Evolutionary conservation across 176 grass and related monocot species (phyloP).

Genomic region (Echinochloa phyllopogon): DNA sequence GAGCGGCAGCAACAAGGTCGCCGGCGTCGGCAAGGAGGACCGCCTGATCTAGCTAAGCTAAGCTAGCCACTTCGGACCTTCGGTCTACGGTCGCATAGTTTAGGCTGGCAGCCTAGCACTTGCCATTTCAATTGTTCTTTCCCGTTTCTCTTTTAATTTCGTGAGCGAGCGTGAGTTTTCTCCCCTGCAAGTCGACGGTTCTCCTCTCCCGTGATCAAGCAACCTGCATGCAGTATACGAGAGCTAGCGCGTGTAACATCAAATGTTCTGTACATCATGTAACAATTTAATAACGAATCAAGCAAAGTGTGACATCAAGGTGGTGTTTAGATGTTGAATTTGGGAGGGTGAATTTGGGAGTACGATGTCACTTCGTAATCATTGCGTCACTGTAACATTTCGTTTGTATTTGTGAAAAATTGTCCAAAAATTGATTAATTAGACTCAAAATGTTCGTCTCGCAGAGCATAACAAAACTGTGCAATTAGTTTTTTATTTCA

Average conservation of each 20-base stretch:
- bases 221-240: not conserved
- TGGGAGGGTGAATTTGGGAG: too few relatives aligned
- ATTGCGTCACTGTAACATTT: too few relatives aligned
- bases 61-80: not conserved
- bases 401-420: too few relatives aligned
- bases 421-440: too few relatives aligned
- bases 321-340: too few relatives aligned
- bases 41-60: slow-evolving; percentile 34
- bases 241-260: not conserved
- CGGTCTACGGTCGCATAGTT: not conserved
- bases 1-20: slow-evolving; percentile 46
- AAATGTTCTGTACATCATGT: too few relatives aligned
- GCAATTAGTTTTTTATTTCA: too few relatives aligned
- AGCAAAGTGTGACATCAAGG: too few relatives aligned
- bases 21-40: slow-evolving; percentile 37
- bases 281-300: not conserved
- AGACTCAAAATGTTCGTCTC: too few relatives aligned
- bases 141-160: not conserved
- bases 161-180: not conserved
- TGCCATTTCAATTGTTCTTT: not conserved
- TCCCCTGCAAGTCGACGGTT: not conserved
- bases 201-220: not conserved
- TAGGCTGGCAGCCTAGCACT: not conserved
- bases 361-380: too few relatives aligned
- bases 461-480: too few relatives aligned